Conservation (phyloP, 768 basidiomycete genomes). For the Paxillus ammoniavirescens region DNA sequence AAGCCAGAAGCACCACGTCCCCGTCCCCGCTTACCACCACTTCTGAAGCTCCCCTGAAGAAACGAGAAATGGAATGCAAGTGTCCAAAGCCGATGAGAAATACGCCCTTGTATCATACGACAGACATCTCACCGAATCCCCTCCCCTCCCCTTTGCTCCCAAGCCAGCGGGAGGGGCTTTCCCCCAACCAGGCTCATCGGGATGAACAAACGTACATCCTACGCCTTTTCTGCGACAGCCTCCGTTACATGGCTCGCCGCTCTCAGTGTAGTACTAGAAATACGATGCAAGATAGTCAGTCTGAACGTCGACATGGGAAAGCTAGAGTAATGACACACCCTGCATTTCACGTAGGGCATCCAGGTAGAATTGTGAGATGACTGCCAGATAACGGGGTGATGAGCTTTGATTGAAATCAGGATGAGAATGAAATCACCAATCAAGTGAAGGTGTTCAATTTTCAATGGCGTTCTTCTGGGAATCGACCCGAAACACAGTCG, state of each 20-base stretch:
- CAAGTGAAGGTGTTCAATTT: no score
- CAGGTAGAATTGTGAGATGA: no score
- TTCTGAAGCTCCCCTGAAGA: conserved; percentile 8
- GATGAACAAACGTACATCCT: conserved; percentile 32
- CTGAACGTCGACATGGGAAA: neutral
- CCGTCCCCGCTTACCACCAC: conserved; percentile 4
- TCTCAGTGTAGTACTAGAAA: conserved; percentile 29
- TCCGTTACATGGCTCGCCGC: conserved; percentile 22
- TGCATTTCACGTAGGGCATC: conserved; percentile 25
- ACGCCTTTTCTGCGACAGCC: conserved; percentile 25
- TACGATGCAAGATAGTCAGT: neutral
- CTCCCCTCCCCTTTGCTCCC: conserved; percentile 13
- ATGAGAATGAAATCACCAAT: no score
- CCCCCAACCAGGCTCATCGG: conserved; percentile 23
- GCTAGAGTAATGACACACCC: conserved; percentile 15
- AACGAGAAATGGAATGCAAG: neutral
- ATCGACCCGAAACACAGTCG: neutral
- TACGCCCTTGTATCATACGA: no score
- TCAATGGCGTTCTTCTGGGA: neutral
- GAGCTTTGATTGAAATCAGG: neutral
- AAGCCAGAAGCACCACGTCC: neutral
- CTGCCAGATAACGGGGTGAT: neutral
- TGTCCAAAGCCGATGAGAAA: neutral
- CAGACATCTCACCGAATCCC: conserved; percentile 16
- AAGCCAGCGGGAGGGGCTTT: conserved; percentile 12